Evolutionary conservation across 2,329 filamentous ascomycete genomes (phyloP), one percentile per base, ranked within the genome.

Genomic region (Aschersonia sp.): DNA sequence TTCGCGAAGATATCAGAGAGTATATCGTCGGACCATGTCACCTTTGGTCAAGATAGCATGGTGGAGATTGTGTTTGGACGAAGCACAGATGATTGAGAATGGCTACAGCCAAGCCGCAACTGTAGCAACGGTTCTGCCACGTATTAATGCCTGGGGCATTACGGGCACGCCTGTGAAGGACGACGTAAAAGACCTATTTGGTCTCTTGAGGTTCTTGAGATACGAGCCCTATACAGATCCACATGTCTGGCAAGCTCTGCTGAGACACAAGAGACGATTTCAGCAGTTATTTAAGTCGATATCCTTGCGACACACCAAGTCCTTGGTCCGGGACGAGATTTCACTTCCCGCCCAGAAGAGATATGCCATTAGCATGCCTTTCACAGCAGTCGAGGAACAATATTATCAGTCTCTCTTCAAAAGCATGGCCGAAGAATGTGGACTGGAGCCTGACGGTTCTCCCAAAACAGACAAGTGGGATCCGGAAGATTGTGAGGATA

Each of bases 41-140:
- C 89, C 89, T 0, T 69, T 97, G 6, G 79, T 89, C 8, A 77
- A 84, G 54, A 77, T 95, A 14, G 79, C 74, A 1, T 97, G 87
- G 88, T 95, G 88, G 87, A 76, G 90, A 41, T 77, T 94, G 1
- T 81, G 79, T 47, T 70, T 84, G 1, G 81, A 84, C 49, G 88
- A 82, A 68, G 81, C 90, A 0, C 92, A 98, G 58, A 94, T 95
- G 84, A 81, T 97, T 41, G 90, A 97, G 60, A 90, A 79, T 53
- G 87, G 88, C 35, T 81, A 94, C 4, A 89, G 80, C 55, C 82
- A 87, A 54, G 86, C 90, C 31, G 89, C 92, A 1, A 77, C 74
- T 44, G 80, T 95, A 11, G 88, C 88, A 37, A 78, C 81, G 41
- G 69, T 83, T 30, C 83, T 98, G 51, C 88, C 90, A 43, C 77